Evolutionary conservation across 306 rosid genomes (phyloP).

Genomic region (Vigna unguiculata): DNA sequence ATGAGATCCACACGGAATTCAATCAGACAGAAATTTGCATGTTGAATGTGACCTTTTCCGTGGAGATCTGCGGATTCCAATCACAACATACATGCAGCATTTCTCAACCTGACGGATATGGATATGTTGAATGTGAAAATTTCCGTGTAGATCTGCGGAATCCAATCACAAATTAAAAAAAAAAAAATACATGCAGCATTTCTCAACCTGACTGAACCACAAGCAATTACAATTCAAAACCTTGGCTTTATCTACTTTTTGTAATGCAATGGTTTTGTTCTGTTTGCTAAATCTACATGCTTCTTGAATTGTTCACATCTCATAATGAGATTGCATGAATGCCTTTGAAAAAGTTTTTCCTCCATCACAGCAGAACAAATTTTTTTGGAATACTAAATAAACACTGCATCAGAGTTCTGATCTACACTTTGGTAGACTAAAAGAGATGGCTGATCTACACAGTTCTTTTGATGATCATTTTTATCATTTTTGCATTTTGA

Average conservation of each 20-base stretch:
- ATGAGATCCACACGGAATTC: background rate
- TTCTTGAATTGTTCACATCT: background rate
- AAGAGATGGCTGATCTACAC: background rate
- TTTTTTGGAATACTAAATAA: background rate
- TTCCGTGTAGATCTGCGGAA: background rate
- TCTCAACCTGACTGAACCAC: background rate
- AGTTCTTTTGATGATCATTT: background rate
- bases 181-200: background rate
- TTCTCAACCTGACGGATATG: no score
- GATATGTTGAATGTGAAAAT: background rate
- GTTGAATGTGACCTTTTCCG: no score
- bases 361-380: background rate
- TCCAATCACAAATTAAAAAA: no score
- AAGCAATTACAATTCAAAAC: no score
- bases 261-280: background rate
- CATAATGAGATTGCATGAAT: background rate
- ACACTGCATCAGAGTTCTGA: background rate
- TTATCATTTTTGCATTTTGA: background rate
- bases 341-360: background rate
- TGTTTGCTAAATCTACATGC: background rate
- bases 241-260: background rate
- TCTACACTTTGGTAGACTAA: background rate
- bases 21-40: no score
- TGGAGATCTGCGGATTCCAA: background rate
- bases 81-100: background rate